phyloP scores from a whole-genome alignment of 2,329 filamentous ascomycete genomes.

The Phaeosphaeria sp. region DNA sequence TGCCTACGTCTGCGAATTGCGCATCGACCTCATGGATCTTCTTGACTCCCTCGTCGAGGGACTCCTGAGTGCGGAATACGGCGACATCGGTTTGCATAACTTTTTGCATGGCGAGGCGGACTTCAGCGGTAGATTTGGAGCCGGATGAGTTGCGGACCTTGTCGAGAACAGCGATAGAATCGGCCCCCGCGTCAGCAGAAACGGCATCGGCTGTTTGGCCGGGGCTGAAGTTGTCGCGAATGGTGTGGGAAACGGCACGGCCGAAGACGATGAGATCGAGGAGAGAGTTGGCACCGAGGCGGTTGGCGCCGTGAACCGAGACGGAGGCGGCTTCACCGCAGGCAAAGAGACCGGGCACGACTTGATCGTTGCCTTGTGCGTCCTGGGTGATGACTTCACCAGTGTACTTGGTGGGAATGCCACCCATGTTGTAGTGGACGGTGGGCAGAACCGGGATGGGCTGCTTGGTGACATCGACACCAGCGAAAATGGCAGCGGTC shows the following conservation, averaged over 20 bases:
- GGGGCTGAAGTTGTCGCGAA: constrained; percentile 90
- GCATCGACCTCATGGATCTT: constrained; percentile 86
- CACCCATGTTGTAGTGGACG: constrained; percentile 99
- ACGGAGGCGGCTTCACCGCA: constrained; percentile 98
- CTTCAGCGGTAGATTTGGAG: constrained; percentile 84
- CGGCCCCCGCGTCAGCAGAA: constrained; percentile 83
- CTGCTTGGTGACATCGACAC: constrained; percentile 96
- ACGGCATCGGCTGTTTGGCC: constrained; percentile 80
- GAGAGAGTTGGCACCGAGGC: constrained; percentile 96
- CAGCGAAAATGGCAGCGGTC: constrained; percentile 95
- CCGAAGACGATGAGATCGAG: constrained; percentile 98
- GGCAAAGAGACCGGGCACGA: constrained; percentile 93
- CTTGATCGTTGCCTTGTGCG: constrained; percentile 83
- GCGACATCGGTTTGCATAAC: constrained; percentile 97
- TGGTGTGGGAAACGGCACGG: constrained; percentile 94
- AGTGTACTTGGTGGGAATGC: constrained; percentile 96
- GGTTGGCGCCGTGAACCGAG: constrained; percentile 97
- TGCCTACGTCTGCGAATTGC: constrained; percentile 82
- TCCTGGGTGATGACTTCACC: constrained; percentile 94
- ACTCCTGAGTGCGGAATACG: constrained; percentile 95
- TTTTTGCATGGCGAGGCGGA: constrained; percentile 94
- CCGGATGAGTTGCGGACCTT: constrained; percentile 82
- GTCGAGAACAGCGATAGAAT: constrained; percentile 86
- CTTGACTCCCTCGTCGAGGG: constrained; percentile 88
- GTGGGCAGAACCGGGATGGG: constrained; percentile 96